Evolutionary conservation across 345 rosid species (phyloP), one percentile per base, ranked within the genome.

Genomic region (Linum tenue): DNA sequence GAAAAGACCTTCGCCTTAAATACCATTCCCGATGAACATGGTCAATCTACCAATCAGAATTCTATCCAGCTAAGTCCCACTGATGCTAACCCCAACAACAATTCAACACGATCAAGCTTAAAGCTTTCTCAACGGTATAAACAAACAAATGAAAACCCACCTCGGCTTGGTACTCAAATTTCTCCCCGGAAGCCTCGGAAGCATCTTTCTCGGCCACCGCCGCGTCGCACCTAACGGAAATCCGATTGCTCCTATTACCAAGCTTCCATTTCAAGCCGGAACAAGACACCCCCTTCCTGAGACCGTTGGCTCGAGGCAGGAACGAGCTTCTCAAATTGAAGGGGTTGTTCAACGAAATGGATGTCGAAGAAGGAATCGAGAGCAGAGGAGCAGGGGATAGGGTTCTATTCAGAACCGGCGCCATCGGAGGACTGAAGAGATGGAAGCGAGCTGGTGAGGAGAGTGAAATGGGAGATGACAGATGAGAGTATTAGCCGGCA

Each of bases 91-190:
- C 58, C 5, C 7, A 41, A 44, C 56, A 36, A 22, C 36, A 12
- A 15, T 35, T 5, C 63, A 17, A 8, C 37, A 31, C 37, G 4
- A 51, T 4, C 37, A 35, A 63, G n/a, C 14, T 5, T 7, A 11
- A 37, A 22, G 9, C 22, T 22, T 22, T 5, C 37, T n/a, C 6
- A 35, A 43, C 39, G 38, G 9, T 11, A 37, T 37, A 44, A 41
- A 50, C 36, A 36, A 36, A 60, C 5, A 63, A 51, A 1, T 2
- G 0, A 11, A 67, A 64, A 56, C 84, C 67, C 75, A 94, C 99
- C 96, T 94, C 99, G 4, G 99, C 99, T 79, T 94, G 99, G 73
- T 90, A 94, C 82, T 94, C 97, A 56, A 77, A 94, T 81, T 85
- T 89, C 86, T 94, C 99, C 40, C 89, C 96, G 3, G 96, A 75